These are phyloP conservation scores for Ascochyta fabae DNA, from an alignment of 2,329 filamentous ascomycete genomes.

Conservation along the genomic window DNA sequence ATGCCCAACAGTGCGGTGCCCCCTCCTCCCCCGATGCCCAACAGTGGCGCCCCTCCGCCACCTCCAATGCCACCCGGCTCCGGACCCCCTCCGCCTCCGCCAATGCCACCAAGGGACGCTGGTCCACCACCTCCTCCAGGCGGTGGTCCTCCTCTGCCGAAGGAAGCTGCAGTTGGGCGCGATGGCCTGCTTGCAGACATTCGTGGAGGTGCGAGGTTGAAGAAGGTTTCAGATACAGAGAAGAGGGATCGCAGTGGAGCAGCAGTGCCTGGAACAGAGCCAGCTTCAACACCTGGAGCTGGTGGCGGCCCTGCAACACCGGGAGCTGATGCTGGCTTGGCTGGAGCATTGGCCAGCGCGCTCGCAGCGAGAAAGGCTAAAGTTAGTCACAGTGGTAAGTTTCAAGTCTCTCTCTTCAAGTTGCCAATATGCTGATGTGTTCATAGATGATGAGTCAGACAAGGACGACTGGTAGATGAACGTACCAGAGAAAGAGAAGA, in stretches of 20 bases:
- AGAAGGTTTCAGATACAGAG: slow-evolving; percentile 74
- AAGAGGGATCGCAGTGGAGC: slow-evolving; percentile 76
- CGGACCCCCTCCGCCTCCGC: slow-evolving; percentile 51
- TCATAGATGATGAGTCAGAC: slow-evolving; percentile 74
- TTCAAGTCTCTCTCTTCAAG: neutral
- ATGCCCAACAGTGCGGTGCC: slow-evolving; percentile 40
- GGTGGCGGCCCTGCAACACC: slow-evolving; percentile 46
- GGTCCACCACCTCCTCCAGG: slow-evolving; percentile 48
- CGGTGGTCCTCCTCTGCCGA: slow-evolving; percentile 38
- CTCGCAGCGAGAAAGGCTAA: slow-evolving; percentile 88
- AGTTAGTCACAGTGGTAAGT: slow-evolving; percentile 89
- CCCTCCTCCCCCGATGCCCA: slow-evolving; percentile 40
- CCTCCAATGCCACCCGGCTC: slow-evolving; percentile 40
- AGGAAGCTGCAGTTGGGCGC: slow-evolving; percentile 55
- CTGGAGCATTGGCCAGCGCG: slow-evolving; percentile 74
- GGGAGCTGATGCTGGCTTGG: slow-evolving; percentile 49
- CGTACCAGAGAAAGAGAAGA: neutral
- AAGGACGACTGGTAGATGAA: slow-evolving; percentile 72
- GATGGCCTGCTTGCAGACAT: slow-evolving; percentile 74
- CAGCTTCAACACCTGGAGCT: slow-evolving; percentile 59
- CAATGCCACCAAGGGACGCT: slow-evolving; percentile 34
- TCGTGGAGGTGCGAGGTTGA: slow-evolving; percentile 68
- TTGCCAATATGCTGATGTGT: slow-evolving; percentile 33
- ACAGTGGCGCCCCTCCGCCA: slow-evolving; percentile 50
- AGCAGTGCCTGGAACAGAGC: slow-evolving; percentile 59